Evolutionary conservation across 2,329 filamentous ascomycete species (phyloP), one percentile per base, ranked within the genome.

Genomic region (Thyridium curvatum): DNA sequence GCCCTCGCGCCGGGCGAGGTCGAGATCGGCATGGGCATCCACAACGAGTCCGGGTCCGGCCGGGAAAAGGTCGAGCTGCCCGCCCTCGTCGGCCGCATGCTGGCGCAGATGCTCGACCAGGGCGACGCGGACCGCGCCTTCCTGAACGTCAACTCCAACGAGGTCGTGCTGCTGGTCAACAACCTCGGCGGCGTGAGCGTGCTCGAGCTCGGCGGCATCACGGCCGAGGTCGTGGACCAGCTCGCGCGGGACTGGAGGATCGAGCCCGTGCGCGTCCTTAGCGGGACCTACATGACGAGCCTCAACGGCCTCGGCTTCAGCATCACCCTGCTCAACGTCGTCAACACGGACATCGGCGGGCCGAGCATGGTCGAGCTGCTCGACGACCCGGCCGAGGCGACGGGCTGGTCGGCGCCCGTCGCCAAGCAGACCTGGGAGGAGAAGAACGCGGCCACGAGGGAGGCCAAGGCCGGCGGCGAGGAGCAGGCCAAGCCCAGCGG

Each of bases 111-210:
- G 52, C 69, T 89, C 16, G 79, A 86, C 48, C 64, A 66, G 35
- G 61, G 57, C 26, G 85, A 89, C 55, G 64, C 72, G 51, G 84
- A 89, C 55, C 71, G 85, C n/a, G 82, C 73, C 1, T 90, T 87
- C 55, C 56, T 86, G 26, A 64, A 74, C 3, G 69, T 87, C 44
- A 74, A 70, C 50, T 73, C 69, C 13, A 71, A 72, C 35, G 80
- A 86, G 50, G 73, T 82, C 0, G 80, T 87, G 8, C 61, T 89
- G 35, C 59, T 89, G 44, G 66, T 89, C 46, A 89, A 89, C 61
- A 89, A 89, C 56, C 71, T 89, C 2, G 85, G 97, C 34, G 82
- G 83, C n/a, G 79, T 89, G 28, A 85, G 80, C 52, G 73, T 76
- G 18, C 68, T 90, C 26, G 85, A 89, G 57, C 60, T 89, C 50